These are phyloP conservation scores for Sisymbrium altissimum DNA, from an alignment of 345 rosid species.

Conservation along the genomic window DNA sequence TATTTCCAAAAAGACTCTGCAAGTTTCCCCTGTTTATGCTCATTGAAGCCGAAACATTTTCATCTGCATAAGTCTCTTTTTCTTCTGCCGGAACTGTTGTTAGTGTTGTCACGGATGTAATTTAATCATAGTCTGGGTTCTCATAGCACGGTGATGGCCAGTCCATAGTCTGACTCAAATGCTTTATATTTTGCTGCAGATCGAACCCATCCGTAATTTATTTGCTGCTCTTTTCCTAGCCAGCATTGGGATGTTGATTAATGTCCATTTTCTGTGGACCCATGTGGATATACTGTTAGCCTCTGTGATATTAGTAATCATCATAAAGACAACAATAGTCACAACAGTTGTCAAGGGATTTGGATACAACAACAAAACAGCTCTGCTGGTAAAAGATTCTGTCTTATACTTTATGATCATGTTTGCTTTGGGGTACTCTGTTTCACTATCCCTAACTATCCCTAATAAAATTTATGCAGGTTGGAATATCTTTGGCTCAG, in stretches of 20 bases:
- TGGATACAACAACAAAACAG: conserved; percentile 79
- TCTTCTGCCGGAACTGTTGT: neutral
- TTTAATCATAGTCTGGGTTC: neutral
- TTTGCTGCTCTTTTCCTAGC: conserved; percentile 94
- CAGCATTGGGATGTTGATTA: conserved; percentile 85
- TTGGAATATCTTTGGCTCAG: conserved; percentile 68
- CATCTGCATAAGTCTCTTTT: neutral
- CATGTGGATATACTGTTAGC: conserved; percentile 87
- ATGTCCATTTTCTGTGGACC: conserved; percentile 84
- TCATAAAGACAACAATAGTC: conserved; percentile 63
- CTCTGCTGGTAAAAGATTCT: conserved; percentile 58
- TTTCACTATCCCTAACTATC: neutral
- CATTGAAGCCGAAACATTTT: neutral
- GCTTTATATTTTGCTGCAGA: conserved; percentile 38
- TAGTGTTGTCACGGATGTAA: neutral
- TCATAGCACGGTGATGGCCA: neutral
- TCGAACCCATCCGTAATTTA: conserved; percentile 85
- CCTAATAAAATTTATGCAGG: conserved; percentile 19
- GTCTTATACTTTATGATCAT: neutral
- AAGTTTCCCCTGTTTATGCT: neutral
- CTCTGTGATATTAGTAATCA: conserved; percentile 72
- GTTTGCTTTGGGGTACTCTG: neutral
- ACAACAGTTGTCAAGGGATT: conserved; percentile 74
- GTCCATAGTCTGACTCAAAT: conserved; percentile 4
- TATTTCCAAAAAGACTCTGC: conserved; percentile 1